Percentiles rank a stretch among this genome's conserved stretches.
phyloP scores from a whole-genome alignment of 2,329 filamentous ascomycete genomes.

The Xylaria sp. region DNA sequence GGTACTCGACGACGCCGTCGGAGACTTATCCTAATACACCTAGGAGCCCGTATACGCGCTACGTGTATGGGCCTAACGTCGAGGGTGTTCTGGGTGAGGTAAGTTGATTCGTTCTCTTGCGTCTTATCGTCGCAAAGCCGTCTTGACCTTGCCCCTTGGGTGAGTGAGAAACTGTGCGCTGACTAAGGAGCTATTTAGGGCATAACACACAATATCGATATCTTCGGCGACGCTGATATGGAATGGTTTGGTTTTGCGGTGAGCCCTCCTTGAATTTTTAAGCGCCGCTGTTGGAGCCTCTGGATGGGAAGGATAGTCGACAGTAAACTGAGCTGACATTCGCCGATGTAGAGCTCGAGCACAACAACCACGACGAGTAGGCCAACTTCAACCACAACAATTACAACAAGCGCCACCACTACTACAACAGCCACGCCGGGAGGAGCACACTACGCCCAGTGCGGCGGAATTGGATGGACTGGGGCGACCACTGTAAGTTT shows the following conservation, averaged over 20 bases:
- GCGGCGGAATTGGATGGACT: slow-evolving; percentile 32
- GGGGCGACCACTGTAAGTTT: slow-evolving; percentile 30
- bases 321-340: neutral
- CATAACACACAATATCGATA: slow-evolving; percentile 38
- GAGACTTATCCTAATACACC: slow-evolving; percentile 37
- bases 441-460: slow-evolving; percentile 27
- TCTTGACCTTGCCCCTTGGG: neutral
- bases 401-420: slow-evolving; percentile 22
- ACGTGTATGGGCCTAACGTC: slow-evolving; percentile 41
- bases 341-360: slow-evolving; percentile 18
- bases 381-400: slow-evolving; percentile 17
- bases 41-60: slow-evolving; percentile 36
- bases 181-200: slow-evolving; percentile 24
- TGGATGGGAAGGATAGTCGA: neutral
- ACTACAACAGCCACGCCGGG: slow-evolving; percentile 24
- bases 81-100: slow-evolving; percentile 41
- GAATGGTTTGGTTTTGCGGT: slow-evolving; percentile 42
- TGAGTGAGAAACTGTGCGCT: neutral
- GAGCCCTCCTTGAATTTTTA: neutral
- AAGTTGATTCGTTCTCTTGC: slow-evolving; percentile 10
- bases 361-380: slow-evolving; percentile 28
- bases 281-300: neutral
- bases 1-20: slow-evolving; percentile 40
- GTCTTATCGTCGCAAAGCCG: neutral
- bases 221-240: slow-evolving; percentile 42